Evolutionary conservation across 768 basidiomycete genomes (phyloP), one percentile per base, ranked within the genome.

Genomic region (Phylloporus sp.): DNA sequence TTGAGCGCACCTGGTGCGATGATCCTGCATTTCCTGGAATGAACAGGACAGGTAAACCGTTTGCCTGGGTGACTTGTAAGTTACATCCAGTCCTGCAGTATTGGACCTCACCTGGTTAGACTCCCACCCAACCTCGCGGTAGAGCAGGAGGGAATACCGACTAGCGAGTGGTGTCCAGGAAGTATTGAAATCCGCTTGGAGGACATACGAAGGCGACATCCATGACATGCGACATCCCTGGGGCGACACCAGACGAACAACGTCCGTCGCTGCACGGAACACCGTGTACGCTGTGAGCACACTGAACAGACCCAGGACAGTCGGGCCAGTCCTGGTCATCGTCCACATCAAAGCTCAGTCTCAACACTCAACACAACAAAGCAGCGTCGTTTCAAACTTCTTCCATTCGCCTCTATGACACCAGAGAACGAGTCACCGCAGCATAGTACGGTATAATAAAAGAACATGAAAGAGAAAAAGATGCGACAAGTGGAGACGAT

Each of bases 21-120:
- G 91, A 95, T 6, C 97, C 97, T 22, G 95, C 95, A 67, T 97
- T 98, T 8, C 97, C 97, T 2, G 97, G 97, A 38, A 98, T 87
- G 72, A 97, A 99, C 26, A 99, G 76, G 26, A 95, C 91, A n/a
- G 97, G 97, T 16, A 80, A 64, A 34, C 92, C 91, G 47, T 72
- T 54, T 26, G 63, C 50, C 67, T 69, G 51, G 32, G 40, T 31
- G 11, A 23, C 16, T 31, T 36, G 13, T 58, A 38, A 53, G 50
- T 31, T 28, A 20, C 15, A 15, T 12, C 23, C n/a, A 57, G 69
- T 47, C 18, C 40, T 22, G 7, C 24, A n/a, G 20, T 29, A 20
- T 5, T 35, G 43, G 29, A 38, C 26, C 60, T 57, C 64, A 86
- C 86, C 72, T 85, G 72, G 38, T 72, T 72, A 20, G 73, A 62